A percentile compares a stretch with the other conserved stretches of the same genome.
Evolutionary conservation across 306 rosid species (phyloP).

Genomic region (Corylus avellana): DNA sequence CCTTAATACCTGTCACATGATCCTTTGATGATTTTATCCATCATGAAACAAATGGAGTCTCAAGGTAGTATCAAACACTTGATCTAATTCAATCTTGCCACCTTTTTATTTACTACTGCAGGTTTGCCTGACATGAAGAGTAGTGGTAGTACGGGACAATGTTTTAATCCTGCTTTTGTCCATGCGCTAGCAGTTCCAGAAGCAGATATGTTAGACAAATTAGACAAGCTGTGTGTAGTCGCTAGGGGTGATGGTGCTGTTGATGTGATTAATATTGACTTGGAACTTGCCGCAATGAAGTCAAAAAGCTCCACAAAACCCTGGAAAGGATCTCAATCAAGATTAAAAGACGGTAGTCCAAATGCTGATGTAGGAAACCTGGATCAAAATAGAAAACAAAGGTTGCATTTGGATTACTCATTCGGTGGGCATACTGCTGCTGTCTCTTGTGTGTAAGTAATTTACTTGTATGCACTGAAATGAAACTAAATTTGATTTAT

Average conservation of each 20-base stretch:
- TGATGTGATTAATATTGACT: conserved; percentile 64
- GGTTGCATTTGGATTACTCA: conserved; percentile 74
- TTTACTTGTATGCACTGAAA: conserved; percentile 21
- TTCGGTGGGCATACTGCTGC: conserved; percentile 85
- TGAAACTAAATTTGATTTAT: conserved; percentile 18
- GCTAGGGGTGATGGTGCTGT: conserved; percentile 89
- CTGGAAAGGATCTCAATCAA: conserved; percentile 58
- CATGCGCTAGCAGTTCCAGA: conserved; percentile 87
- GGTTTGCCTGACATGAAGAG: conserved; percentile 50
- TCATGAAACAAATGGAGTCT: not conserved
- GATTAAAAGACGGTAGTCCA: conserved; percentile 46
- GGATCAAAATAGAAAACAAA: conserved; percentile 49
- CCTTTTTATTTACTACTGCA: conserved; percentile 38
- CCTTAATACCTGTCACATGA: conserved; percentile 2
- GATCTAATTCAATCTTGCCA: conserved; percentile 6
- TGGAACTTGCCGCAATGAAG: conserved; percentile 49
- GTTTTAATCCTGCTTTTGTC: conserved; percentile 84
- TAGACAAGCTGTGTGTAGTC: conserved; percentile 68
- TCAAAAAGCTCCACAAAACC: conserved; percentile 55
- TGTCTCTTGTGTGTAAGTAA: conserved; percentile 76
- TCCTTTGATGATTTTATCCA: conserved; percentile 24
- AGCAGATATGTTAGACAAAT: conserved; percentile 69
- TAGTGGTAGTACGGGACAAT: conserved; percentile 49
- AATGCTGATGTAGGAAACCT: conserved; percentile 30
- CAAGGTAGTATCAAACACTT: not conserved